Evolutionary conservation across 495 filamentous ascomycete species (phyloP).

Genomic region (Cercophora sp.): DNA sequence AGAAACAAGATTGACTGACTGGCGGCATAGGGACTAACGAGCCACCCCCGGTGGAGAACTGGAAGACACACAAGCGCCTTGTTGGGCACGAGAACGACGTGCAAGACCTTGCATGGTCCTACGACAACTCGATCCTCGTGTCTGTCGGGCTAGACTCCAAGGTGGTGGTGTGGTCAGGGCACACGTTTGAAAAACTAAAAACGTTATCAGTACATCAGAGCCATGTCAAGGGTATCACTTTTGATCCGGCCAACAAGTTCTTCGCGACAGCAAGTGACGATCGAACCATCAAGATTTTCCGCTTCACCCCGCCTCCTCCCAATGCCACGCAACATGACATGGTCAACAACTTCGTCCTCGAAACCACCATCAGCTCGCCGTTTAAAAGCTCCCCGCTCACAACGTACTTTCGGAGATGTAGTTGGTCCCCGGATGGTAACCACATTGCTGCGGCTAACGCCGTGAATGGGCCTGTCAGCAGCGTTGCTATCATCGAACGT

Average conservation of each 20-base stretch:
- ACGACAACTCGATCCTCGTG: conserved; percentile 90
- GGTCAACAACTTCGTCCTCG: conserved; percentile 89
- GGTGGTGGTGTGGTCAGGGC: conserved; percentile 94
- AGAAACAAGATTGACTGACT: conserved; percentile 22
- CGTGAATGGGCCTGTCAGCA: conserved; percentile 94
- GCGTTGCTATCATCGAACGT: conserved; percentile 91
- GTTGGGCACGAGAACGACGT: conserved; percentile 99
- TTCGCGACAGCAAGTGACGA: conserved; percentile 98
- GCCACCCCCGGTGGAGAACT: conserved; percentile 89
- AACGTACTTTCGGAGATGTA: conserved; percentile 93
- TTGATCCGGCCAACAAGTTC: conserved; percentile 98
- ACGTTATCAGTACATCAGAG: conserved; percentile 85
- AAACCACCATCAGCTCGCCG: conserved; percentile 77
- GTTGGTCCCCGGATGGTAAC: conserved; percentile 95
- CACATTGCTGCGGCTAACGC: conserved; percentile 97
- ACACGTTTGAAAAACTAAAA: conserved; percentile 97
- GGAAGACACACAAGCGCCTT: conserved; percentile 86
- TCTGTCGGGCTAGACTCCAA: conserved; percentile 97
- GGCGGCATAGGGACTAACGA: conserved; percentile 71
- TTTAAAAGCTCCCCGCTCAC: conserved; percentile 88
- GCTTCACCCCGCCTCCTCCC: conserved; percentile 85
- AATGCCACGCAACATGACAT: conserved; percentile 93
- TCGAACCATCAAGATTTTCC: conserved; percentile 92
- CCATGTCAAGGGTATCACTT: conserved; percentile 97
- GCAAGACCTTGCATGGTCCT: conserved; percentile 95